Evolutionary conservation across 257 asterid genomes (phyloP), one percentile per base, ranked within the genome.

Genomic region (Capsicum pubescens): DNA sequence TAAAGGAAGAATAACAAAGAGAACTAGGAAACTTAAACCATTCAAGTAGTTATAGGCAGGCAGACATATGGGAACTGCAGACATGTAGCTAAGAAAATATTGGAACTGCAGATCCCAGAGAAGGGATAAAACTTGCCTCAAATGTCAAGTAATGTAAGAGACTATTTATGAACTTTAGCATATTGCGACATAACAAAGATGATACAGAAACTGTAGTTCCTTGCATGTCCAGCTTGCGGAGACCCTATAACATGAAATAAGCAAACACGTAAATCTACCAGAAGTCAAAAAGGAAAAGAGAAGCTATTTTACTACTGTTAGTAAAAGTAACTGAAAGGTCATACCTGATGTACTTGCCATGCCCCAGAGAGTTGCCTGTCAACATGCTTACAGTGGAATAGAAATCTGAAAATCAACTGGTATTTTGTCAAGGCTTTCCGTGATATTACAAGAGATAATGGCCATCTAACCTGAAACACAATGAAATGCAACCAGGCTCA

Each of bases 291-390:
- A 83, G 68, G 50, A 74, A 82, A 74, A 83, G 39, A 54, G 54
- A 83, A 44, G 67, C 81, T 58, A 70, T 76, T 19, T 79, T 84
- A 84, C 82, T 54, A 82, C 35, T 59, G 32, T 48, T 60, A 17
- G 17, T 10, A 81, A 63, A 70, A 67, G 60, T 17, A 16, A 42
- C 46, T 48, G 19, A 59, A 26, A 69, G 54, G 58, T 59, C 92
- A 69, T 88, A 94, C 99, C 80, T 96, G 98, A 88, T 96, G 98
- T 59, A 93, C 84, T 86, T 96, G 99, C 99, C 99, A 96, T 86
- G 99, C 97, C 19, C 95, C 97, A 89, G 98, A 94, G 85, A 96
- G 99, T 89, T 96, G 99, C 84, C 98, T 88, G 84, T 94, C 92
- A 83, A 96, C 99, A 86, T 94, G 97, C 92, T 96, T 96, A 89